A percentile compares a stretch with the other conserved stretches of the same genome.
Evolutionary conservation across 129 eudicot species (phyloP).

Genomic region (Gnaphalium uliginosum): DNA sequence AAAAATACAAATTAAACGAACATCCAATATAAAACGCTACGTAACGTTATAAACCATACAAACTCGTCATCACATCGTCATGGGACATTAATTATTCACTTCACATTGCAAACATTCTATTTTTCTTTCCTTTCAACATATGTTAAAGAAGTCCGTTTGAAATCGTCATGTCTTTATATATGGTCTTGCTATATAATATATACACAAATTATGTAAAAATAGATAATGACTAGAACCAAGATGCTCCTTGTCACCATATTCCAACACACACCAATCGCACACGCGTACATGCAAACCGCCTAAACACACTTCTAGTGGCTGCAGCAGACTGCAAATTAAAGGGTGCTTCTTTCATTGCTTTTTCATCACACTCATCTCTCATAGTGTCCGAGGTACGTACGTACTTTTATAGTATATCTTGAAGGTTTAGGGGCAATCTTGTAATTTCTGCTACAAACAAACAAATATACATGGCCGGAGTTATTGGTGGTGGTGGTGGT

Average conservation of each 20-base stretch:
- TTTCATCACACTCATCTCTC: neutral
- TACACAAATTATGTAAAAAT: too few relatives aligned
- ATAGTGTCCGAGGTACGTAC: neutral
- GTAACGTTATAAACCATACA: too few relatives aligned
- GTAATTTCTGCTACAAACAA: neutral
- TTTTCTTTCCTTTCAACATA: too few relatives aligned
- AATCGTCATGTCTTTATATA: neutral
- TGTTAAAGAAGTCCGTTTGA: too few relatives aligned
- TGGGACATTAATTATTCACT: too few relatives aligned
- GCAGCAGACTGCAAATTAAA: too few relatives aligned
- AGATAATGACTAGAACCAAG: neutral
- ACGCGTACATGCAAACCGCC: slow-evolving; percentile 29
- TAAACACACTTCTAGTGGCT: neutral
- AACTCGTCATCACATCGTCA: too few relatives aligned
- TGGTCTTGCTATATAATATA: neutral
- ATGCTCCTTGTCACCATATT: neutral
- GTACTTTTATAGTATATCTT: neutral
- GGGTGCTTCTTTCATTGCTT: neutral
- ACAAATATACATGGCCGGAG: neutral
- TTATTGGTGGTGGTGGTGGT: slow-evolving; percentile 20
- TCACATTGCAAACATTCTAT: too few relatives aligned
- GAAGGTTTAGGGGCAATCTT: too few relatives aligned
- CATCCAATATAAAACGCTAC: too few relatives aligned
- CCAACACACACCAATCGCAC: neutral
- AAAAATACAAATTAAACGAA: too few relatives aligned